A percentile compares a stretch with the other conserved stretches of the same genome.
Conservation (phyloP, 2,329 filamentous ascomycete genomes). For the Phaeophleospora eucalypticola region DNA sequence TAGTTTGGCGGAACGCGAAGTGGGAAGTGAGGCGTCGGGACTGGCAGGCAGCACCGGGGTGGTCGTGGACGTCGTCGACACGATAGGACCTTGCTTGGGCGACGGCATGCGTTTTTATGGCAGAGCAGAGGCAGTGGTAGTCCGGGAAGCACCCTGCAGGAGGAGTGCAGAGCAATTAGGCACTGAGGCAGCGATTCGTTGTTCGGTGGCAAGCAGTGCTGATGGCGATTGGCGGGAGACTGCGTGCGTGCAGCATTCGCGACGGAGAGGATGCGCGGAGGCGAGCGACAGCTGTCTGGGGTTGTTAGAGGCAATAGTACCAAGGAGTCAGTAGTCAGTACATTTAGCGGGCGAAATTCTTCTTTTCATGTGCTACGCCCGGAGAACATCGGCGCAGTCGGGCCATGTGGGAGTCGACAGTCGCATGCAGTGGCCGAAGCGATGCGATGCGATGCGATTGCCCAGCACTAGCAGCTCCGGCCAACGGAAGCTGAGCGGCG, state of each 20-base stretch:
- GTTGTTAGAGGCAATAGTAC: too few relatives aligned
- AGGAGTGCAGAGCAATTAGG: not conserved
- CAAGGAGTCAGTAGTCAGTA: too few relatives aligned
- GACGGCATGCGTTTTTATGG: conserved; percentile 6
- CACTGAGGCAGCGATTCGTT: conserved; percentile 8
- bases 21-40: conserved; percentile 9
- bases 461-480: not conserved
- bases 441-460: not conserved
- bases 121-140: conserved; percentile 5
- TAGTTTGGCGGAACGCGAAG: not conserved
- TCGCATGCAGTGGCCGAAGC: not conserved
- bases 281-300: not conserved
- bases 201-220: conserved; percentile 9
- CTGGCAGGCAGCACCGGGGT: conserved; percentile 11
- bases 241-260: not conserved
- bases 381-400: conserved; percentile 1
- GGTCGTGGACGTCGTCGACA: conserved; percentile 1
- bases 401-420: not conserved
- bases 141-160: conserved; percentile 15
- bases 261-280: not conserved
- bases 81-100: conserved; percentile 5
- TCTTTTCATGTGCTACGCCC: conserved; percentile 1
- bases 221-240: conserved; percentile 8
- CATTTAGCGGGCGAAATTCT: too few relatives aligned
- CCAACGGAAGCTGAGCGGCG: not conserved